Evolutionary conservation across 78 protist species (phyloP).

Genomic region (Isochrysis galbana): DNA sequence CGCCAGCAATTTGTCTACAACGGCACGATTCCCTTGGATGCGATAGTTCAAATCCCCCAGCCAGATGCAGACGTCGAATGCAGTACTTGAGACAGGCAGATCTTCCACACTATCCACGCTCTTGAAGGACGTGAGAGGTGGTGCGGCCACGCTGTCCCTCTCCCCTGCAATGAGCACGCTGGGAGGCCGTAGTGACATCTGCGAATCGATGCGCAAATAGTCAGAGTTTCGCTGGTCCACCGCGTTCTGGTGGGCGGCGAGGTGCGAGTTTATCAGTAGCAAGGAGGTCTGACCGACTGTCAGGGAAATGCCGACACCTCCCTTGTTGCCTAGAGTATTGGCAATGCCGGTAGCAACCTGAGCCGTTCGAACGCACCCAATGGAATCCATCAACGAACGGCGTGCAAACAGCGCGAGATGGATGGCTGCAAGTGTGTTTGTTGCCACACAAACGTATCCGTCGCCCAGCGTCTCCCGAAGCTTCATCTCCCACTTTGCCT

Average conservation of each 20-base stretch:
- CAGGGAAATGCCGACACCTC: background rate
- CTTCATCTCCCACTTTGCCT: background rate
- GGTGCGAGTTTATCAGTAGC: background rate
- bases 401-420: background rate
- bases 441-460: background rate
- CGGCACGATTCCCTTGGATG: background rate
- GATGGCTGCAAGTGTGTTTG: background rate
- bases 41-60: background rate
- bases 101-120: too few species aligned
- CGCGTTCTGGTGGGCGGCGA: background rate
- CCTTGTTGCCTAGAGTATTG: background rate
- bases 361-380: background rate
- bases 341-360: background rate
- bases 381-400: background rate
- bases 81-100: too few species aligned
- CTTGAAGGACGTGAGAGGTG: too few species aligned
- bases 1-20: background rate
- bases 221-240: constrained; percentile 9
- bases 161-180: background rate
- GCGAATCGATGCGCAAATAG: background rate
- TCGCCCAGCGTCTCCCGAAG: background rate
- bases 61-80: background rate
- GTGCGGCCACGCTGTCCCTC: background rate
- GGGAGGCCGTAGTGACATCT: background rate
- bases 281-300: background rate